Evolutionary conservation across 1,284 basidiomycete species (phyloP), one percentile per base, ranked within the genome.

Genomic region (Coniophora puteana): DNA sequence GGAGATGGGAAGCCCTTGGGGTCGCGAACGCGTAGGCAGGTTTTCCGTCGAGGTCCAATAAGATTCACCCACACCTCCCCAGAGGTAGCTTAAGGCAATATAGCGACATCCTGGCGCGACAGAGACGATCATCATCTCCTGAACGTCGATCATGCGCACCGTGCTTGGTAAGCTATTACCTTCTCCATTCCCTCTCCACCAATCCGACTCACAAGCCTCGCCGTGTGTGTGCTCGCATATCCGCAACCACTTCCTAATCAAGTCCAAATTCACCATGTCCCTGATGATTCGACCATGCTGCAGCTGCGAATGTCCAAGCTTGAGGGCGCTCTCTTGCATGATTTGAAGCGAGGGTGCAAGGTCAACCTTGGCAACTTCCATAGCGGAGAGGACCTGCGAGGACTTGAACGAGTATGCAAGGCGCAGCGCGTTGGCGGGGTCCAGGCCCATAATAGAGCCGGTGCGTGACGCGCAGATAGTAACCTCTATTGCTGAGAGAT

Each of bases 231-330:
- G 18, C 14, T 43, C 41, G 21, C 41, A 43, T 8, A 31, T 21
- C 6, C 41, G 24, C 14, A 43, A 14, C 41, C 41, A 43, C 23
- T 13, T 42, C 21, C 31, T 43, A 18, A 41, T 21, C 18, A 43
- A 12, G 14, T 26, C 10, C 10, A 44, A 23, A 29, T 57, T 50
- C 8, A 50, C 43, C 11, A 12, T 30, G 14, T 37, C 31, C 13
- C 21, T 21, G 24, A 53, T 18, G 31, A 52, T 50, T 27, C 52
- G 52, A 24, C 52, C 52, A 27, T 53, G 52, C 14, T 57, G 40
- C 18, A 44, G 50, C 25, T 50, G 44, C 3, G 50, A 28, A n/a
- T 47, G 27, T 10, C 26, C 28, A 4, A 53, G 34, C 18, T 31
- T 47, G 21, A 6, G 36, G 32, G 53, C 31, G 14, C 57, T 54